phyloP scores from a whole-genome alignment of 257 asterid genomes.

The Fraxinus excelsior region DNA sequence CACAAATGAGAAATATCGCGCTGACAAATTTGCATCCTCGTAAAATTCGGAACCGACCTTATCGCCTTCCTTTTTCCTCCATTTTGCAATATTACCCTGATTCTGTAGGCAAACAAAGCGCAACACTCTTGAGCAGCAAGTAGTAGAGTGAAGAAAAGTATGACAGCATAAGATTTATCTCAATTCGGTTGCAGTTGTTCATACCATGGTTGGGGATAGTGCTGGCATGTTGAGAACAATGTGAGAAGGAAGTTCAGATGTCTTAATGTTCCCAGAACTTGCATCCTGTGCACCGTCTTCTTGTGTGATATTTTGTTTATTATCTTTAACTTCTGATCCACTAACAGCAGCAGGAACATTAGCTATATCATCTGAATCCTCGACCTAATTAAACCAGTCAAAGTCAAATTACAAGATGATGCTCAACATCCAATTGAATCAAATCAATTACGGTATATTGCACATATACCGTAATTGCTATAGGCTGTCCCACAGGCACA shows the following conservation, averaged over 20 bases:
- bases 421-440: conserved; percentile 21
- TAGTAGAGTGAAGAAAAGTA: conserved; percentile 16
- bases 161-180: conserved; percentile 12
- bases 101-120: conserved; percentile 47
- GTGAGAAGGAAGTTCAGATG: conserved; percentile 93
- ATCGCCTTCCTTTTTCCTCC: conserved; percentile 97
- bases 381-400: conserved; percentile 67
- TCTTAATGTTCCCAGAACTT: conserved; percentile 53
- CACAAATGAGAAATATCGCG: conserved; percentile 1
- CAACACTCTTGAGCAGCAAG: conserved; percentile 26
- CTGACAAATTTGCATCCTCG: conserved; percentile 20
- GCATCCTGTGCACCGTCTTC: conserved; percentile 50
- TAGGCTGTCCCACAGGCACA: conserved; percentile 95
- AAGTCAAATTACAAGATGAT: conserved; percentile 35
- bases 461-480: conserved; percentile 85
- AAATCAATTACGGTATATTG: conserved; percentile 24
- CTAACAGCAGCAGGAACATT: conserved; percentile 57
- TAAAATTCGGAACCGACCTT: conserved; percentile 57
- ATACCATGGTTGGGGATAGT: conserved; percentile 96
- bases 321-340: conserved; percentile 55
- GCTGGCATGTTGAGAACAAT: conserved; percentile 95
- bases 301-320: conserved; percentile 39
- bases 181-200: conserved; percentile 28
- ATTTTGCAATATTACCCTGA: conserved; percentile 87
- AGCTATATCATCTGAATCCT: conserved; percentile 74